Percentiles rank a stretch among this genome's conserved stretches.
Conservation (phyloP, 1,139 yeast species). For the Zhuliangozyma parablackwelliae region DNA sequence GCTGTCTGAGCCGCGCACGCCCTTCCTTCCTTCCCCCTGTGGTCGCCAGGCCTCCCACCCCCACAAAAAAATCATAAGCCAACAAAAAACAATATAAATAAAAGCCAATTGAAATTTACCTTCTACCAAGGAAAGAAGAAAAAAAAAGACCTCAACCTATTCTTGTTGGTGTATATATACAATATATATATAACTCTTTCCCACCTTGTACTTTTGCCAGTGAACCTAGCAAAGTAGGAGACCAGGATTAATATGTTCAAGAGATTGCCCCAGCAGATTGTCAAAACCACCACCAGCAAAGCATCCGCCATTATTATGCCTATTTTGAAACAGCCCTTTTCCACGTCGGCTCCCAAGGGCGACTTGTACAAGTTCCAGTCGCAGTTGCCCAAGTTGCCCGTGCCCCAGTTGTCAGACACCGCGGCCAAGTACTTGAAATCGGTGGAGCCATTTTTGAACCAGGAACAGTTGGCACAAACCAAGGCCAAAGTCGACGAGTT, state of each 20-base stretch:
- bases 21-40: too few species aligned
- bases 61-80: constrained; percentile 1
- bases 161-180: not conserved
- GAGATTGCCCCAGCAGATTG: constrained; percentile 7
- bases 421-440: constrained; percentile 65
- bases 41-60: constrained; percentile 2
- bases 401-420: constrained; percentile 75
- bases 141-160: not conserved
- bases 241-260: constrained; percentile 8
- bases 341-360: constrained; percentile 49
- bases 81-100: constrained; percentile 1
- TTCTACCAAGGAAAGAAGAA: not conserved
- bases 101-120: not conserved
- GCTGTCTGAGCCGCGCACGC: not conserved
- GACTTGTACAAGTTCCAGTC: constrained; percentile 70
- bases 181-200: not conserved
- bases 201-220: not conserved
- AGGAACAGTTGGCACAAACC: constrained; percentile 52
- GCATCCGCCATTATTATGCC: constrained; percentile 9
- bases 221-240: not conserved
- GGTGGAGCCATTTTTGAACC: constrained; percentile 61
- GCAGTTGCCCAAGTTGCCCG: constrained; percentile 79
- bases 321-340: constrained; percentile 18
- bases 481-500: constrained; percentile 64
- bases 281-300: constrained; percentile 2